Base-by-base conservation (phyloP, 2,329 filamentous ascomycete species). In the Xylogone sp. region DNA sequence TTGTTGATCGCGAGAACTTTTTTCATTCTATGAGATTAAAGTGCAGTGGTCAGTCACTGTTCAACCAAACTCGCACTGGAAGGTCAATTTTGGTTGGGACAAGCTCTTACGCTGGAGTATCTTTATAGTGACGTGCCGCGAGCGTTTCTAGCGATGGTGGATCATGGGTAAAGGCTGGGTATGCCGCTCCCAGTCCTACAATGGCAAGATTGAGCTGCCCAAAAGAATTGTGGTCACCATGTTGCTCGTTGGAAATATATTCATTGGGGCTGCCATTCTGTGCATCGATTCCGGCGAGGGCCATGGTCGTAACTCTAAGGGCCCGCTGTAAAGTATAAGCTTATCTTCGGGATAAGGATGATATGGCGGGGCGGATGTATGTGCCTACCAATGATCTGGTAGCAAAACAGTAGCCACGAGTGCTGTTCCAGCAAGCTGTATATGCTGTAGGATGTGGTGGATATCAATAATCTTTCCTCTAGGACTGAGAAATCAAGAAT, bases 1-100 rank as follows among this genome's bases (percentile, higher is more conserved):
- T 75, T 73, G 68, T 86, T 87, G 63, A 86, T 84, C 16, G 75
- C 71, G 50, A 83, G 74, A 21, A 86, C 76, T 62, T 86, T 86
- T 54, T 73, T 72, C 77, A 86, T 82, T 29, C 81, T 86, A 56
- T 13, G 56, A 42, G 42, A 43, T 22, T 46, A 19, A 27, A 27
- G 24, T 13, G 31, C 13, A 50, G n/a, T 24, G 18, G 31, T 39
- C n/a, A 39, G 34, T 16, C 10, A 16, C 13, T 18, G 34, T 9
- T 39, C 13, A 5, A 7, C 5, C n/a, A 18, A 16, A 39, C n/a
- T 16, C 5, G 5, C 8, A 16, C 5, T 39, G 8, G 8, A 39
- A 16, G 34, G n/a, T 16, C 8, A 16, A 16, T 4, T 39, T 18
- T 39, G 34, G 34, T 16, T 39, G 8, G 34, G 8, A 39, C n/a